Percentiles rank a stretch among this genome's conserved stretches.
Conservation (phyloP, 2,329 filamentous ascomycete species). For the Colletotrichum australisinense region DNA sequence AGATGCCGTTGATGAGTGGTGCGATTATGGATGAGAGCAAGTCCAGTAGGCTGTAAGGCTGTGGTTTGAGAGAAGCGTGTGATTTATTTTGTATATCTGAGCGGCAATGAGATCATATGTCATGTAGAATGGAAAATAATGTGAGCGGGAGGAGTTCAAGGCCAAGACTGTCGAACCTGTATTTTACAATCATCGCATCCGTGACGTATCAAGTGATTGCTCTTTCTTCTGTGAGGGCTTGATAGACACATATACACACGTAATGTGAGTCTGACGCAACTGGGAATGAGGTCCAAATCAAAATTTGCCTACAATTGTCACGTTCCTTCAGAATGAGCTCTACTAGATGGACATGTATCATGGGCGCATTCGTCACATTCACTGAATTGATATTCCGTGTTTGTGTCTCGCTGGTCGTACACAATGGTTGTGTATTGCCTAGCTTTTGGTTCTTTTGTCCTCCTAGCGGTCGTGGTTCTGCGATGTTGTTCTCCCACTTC, state of each 20-base stretch:
- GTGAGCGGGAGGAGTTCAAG: background rate
- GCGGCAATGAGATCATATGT: background rate
- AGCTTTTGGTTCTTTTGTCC: background rate
- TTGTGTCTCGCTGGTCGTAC: too few species aligned
- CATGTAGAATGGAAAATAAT: background rate
- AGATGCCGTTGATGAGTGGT: slow-evolving; percentile 64
- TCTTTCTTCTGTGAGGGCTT: background rate
- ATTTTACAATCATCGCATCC: too few species aligned
- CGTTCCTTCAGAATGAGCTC: background rate
- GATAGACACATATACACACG: background rate
- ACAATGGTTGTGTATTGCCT: too few species aligned
- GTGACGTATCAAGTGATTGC: background rate
- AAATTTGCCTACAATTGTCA: background rate
- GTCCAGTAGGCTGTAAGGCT: slow-evolving; percentile 49
- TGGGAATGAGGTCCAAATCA: too few species aligned
- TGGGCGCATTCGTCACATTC: too few species aligned
- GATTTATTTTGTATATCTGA: background rate
- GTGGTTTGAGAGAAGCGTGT: background rate
- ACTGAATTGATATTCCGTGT: background rate
- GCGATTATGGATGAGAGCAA: slow-evolving; percentile 53
- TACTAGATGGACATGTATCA: background rate
- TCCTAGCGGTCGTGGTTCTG: background rate
- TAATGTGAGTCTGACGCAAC: background rate
- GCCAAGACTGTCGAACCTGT: too few species aligned
- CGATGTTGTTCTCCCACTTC: background rate